phyloP scores from a whole-genome alignment of 139 green algal species.

The Tetraselmis chui region DNA sequence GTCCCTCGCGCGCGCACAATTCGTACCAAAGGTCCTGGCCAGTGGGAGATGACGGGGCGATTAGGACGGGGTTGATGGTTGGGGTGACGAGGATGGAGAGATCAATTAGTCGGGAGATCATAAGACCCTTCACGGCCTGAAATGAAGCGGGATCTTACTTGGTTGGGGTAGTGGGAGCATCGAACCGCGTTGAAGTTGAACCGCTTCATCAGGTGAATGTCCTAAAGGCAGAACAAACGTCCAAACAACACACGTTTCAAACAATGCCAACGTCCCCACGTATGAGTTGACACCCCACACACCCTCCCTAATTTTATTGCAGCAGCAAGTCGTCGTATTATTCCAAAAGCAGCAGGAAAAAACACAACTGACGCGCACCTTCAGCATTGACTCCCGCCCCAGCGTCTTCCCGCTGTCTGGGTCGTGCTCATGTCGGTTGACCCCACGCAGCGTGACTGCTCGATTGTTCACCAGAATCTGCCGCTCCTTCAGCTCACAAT shows the following conservation, averaged over 20 bases:
- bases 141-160: slow-evolving; percentile 21
- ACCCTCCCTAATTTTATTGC: too few relatives aligned
- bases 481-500: slow-evolving; percentile 42
- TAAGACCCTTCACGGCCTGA: too few relatives aligned
- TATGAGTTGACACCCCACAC: too few relatives aligned
- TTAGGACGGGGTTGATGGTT: background rate
- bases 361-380: too few relatives aligned
- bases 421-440: slow-evolving; percentile 95
- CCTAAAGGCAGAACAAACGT: too few relatives aligned
- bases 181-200: slow-evolving; percentile 94
- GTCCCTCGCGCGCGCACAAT: slow-evolving; percentile 73
- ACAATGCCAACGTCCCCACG: too few relatives aligned
- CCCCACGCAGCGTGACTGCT: slow-evolving; percentile 71
- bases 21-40: slow-evolving; percentile 56
- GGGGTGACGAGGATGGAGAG: background rate
- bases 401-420: slow-evolving; percentile 47
- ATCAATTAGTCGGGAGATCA: background rate
- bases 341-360: too few relatives aligned
- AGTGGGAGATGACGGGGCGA: background rate
- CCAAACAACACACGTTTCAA: too few relatives aligned
- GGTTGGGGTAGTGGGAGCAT: slow-evolving; percentile 93
- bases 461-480: slow-evolving; percentile 76
- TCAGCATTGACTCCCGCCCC: slow-evolving; percentile 42
- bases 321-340: too few relatives aligned
- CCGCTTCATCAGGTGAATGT: slow-evolving; percentile 90